A percentile compares a stretch with the other conserved stretches of the same genome.
These are phyloP conservation scores for Alloteropsis semialata DNA, from an alignment of 176 grass and related monocot species.

Conservation along the genomic window DNA sequence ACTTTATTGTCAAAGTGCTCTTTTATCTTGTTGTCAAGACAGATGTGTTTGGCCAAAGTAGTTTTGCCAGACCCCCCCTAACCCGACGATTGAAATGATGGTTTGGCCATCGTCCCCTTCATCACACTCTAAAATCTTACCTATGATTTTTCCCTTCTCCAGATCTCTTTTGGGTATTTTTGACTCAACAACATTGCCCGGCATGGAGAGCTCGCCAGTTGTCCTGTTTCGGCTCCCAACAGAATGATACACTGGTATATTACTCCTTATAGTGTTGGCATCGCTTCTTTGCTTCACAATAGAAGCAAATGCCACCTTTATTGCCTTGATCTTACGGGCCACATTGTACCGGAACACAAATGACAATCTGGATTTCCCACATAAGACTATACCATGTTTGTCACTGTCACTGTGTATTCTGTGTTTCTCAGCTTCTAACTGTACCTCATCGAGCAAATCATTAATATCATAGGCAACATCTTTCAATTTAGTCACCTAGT, in stretches of 20 bases:
- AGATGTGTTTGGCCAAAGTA: slow-evolving; percentile 19
- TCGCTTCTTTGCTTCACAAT: not conserved
- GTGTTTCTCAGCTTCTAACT: not conserved
- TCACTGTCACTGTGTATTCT: not conserved
- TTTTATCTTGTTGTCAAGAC: not conserved
- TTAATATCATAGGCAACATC: not conserved
- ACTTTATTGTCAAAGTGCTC: not conserved
- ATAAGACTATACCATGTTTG: not conserved
- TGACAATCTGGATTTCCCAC: not conserved
- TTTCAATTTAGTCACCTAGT: not conserved
- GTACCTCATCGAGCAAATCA: not conserved
- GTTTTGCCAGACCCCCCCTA: slow-evolving; percentile 35
- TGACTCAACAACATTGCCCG: not conserved
- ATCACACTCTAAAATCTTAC: not conserved
- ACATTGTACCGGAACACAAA: not conserved
- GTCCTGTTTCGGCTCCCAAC: too few species aligned
- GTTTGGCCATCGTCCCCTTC: not conserved
- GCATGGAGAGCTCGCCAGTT: not conserved
- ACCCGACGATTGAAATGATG: slow-evolving; percentile 8
- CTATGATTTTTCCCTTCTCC: not conserved
- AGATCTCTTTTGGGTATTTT: not conserved
- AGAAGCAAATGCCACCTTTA: not conserved
- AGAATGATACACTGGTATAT: not conserved
- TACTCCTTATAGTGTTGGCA: not conserved
- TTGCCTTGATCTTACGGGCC: not conserved